A percentile compares a stretch with the other conserved stretches of the same genome.
Evolutionary conservation across 495 filamentous ascomycete genomes (phyloP).

Genomic region (Podospora australis): DNA sequence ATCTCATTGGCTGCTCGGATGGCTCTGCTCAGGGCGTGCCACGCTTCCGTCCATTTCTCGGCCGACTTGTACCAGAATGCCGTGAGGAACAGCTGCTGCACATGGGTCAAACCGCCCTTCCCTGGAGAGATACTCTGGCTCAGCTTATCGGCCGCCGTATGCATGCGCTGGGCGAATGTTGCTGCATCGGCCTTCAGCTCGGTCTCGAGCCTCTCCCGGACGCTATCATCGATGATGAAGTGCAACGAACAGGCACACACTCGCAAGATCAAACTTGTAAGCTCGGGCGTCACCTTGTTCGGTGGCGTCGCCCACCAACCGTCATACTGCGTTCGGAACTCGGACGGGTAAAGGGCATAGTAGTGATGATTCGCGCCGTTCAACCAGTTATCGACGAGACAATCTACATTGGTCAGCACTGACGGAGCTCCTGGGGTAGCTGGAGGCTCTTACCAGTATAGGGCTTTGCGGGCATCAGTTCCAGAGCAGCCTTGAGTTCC

Average conservation of each 20-base stretch:
- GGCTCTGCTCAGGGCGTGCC: conserved; percentile 41
- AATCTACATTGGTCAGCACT: conserved; percentile 32
- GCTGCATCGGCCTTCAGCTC: conserved; percentile 37
- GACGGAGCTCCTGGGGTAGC: conserved; percentile 13
- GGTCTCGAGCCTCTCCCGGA: conserved; percentile 38
- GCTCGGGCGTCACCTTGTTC: conserved; percentile 32
- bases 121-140: conserved; percentile 40
- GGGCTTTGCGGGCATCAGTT: conserved; percentile 17
- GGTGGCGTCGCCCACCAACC: conserved; percentile 40
- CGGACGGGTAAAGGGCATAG: conserved; percentile 42
- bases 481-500: conserved; percentile 20
- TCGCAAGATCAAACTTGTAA: conserved; percentile 47
- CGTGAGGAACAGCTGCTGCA: conserved; percentile 49
- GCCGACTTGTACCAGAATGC: conserved; percentile 49
- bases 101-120: conserved; percentile 40
- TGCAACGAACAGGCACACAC: conserved; percentile 47
- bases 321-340: conserved; percentile 42
- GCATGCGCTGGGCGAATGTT: conserved; percentile 35
- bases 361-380: conserved; percentile 45
- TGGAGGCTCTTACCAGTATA: conserved; percentile 29
- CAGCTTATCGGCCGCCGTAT: conserved; percentile 39
- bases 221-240: conserved; percentile 31
- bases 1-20: conserved; percentile 49
- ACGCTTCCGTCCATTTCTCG: conserved; percentile 45
- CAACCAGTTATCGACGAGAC: conserved; percentile 44